phyloP scores from a whole-genome alignment of 345 rosid species.

The Rhodomyrtus tomentosa region DNA sequence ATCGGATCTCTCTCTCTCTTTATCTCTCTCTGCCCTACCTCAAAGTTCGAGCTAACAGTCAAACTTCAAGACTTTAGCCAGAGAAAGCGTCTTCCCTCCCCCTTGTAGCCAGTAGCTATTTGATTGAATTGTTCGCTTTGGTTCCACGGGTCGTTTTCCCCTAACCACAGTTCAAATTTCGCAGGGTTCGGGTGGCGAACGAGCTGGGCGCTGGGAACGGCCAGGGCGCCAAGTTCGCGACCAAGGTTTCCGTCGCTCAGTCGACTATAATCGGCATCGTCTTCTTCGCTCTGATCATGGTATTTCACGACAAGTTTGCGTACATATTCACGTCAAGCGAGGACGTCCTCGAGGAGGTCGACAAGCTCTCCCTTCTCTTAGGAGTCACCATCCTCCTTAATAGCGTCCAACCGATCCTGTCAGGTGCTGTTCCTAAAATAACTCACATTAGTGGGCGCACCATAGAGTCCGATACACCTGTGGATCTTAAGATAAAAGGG shows the following conservation, averaged over 20 bases:
- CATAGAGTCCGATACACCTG: not conserved
- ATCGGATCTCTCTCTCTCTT: not conserved
- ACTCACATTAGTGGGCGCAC: not conserved
- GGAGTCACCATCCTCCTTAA: conserved; percentile 24
- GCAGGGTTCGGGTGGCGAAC: conserved; percentile 32
- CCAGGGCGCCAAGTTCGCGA: conserved; percentile 24
- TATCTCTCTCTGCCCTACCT: not conserved
- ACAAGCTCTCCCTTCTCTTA: conserved; percentile 6
- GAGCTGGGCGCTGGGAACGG: conserved; percentile 36
- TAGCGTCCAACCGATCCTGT: conserved; percentile 28
- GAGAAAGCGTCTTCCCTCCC: not conserved
- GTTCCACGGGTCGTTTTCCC: not conserved
- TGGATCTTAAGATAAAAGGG: not conserved
- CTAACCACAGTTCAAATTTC: not conserved
- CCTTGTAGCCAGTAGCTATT: not conserved
- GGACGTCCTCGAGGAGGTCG: conserved; percentile 16
- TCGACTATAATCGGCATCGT: conserved; percentile 19
- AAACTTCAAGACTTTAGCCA: not conserved
- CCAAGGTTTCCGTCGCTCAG: conserved; percentile 14
- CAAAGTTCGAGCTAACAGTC: not conserved
- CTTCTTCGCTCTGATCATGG: conserved; percentile 11
- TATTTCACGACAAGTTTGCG: conserved; percentile 8
- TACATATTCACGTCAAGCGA: conserved; percentile 20
- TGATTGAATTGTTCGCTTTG: not conserved
- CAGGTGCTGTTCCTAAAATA: conserved; percentile 2